These are phyloP conservation scores for Phytophthora rubi DNA, from an alignment of 352 stramenopile species.

Conservation along the genomic window DNA sequence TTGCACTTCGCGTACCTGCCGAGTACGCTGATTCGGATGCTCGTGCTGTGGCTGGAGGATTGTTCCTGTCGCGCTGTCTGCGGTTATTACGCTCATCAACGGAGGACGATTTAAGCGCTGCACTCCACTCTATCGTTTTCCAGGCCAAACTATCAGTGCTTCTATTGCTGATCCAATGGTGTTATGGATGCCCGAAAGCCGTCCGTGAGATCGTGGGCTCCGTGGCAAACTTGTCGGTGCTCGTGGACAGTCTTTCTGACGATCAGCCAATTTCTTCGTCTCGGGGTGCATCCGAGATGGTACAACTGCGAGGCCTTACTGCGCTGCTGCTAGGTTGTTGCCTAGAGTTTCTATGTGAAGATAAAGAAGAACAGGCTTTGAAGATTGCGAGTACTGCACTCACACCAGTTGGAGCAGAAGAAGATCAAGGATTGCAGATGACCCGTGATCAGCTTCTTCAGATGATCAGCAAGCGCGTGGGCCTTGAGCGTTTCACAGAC, in stretches of 20 bases:
- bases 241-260: slow-evolving; percentile 46
- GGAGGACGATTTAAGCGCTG: slow-evolving; percentile 12
- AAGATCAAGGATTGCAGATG: slow-evolving; percentile 36
- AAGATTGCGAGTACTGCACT: slow-evolving; percentile 28
- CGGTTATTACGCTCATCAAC: slow-evolving; percentile 37
- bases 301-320: slow-evolving; percentile 52
- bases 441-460: slow-evolving; percentile 70
- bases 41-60: slow-evolving; percentile 56
- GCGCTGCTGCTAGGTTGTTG: slow-evolving; percentile 65
- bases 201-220: slow-evolving; percentile 65
- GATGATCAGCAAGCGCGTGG: slow-evolving; percentile 70
- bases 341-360: slow-evolving; percentile 58
- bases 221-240: slow-evolving; percentile 61
- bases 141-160: slow-evolving; percentile 61
- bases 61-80: slow-evolving; percentile 72
- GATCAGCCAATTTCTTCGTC: slow-evolving; percentile 8
- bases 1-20: slow-evolving; percentile 68
- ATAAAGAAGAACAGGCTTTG: slow-evolving; percentile 34
- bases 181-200: slow-evolving; percentile 58
- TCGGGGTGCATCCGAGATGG: slow-evolving; percentile 26
- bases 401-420: slow-evolving; percentile 8
- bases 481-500: slow-evolving; percentile 71
- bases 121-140: slow-evolving; percentile 49
- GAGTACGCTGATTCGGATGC: slow-evolving; percentile 52
- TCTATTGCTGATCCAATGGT: slow-evolving; percentile 67